These are phyloP conservation scores for Hypoxylon fragiforme DNA, from an alignment of 495 filamentous ascomycete genomes.

Conservation along the genomic window DNA sequence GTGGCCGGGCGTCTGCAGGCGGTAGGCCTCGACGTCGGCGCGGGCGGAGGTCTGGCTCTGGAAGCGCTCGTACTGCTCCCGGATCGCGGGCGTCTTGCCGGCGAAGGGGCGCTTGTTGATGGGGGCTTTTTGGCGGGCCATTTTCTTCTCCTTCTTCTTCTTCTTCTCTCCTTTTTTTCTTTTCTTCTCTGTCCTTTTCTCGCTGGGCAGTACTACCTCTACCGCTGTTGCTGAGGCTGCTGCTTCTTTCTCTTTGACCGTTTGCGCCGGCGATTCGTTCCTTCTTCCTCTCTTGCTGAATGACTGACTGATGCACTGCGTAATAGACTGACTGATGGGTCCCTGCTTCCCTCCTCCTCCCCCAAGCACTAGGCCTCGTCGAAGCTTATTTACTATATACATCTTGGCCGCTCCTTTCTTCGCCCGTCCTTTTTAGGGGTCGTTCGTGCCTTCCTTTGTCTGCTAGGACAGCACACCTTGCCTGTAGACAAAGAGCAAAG, in stretches of 20 bases:
- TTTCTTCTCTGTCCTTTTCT: not conserved
- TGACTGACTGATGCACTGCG: too few species aligned
- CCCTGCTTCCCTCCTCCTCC: not conserved
- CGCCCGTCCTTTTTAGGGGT: not conserved
- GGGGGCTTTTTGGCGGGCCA: not conserved
- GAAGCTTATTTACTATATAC: constrained; percentile 20
- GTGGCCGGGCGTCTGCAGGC: not conserved
- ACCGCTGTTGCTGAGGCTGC: too few species aligned
- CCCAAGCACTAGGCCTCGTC: not conserved
- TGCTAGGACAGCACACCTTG: not conserved
- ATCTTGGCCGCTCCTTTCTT: constrained; percentile 7
- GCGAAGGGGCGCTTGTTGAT: constrained; percentile 9
- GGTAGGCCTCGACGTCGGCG: constrained; percentile 16
- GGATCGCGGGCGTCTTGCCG: constrained; percentile 12
- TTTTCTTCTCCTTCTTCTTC: not conserved
- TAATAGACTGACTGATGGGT: not conserved
- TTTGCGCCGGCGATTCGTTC: too few species aligned
- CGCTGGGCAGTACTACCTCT: too few species aligned
- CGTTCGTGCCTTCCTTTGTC: not conserved
- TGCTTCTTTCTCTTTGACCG: too few species aligned
- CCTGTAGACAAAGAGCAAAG: too few species aligned
- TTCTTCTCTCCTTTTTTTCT: not conserved
- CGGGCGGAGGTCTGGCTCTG: not conserved
- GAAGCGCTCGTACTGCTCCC: constrained; percentile 5
- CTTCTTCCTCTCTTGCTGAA: too few species aligned